A percentile compares a stretch with the other conserved stretches of the same genome.
Evolutionary conservation across 2,329 filamentous ascomycete genomes (phyloP).

Genomic region (Aspergillus calidoustus): DNA sequence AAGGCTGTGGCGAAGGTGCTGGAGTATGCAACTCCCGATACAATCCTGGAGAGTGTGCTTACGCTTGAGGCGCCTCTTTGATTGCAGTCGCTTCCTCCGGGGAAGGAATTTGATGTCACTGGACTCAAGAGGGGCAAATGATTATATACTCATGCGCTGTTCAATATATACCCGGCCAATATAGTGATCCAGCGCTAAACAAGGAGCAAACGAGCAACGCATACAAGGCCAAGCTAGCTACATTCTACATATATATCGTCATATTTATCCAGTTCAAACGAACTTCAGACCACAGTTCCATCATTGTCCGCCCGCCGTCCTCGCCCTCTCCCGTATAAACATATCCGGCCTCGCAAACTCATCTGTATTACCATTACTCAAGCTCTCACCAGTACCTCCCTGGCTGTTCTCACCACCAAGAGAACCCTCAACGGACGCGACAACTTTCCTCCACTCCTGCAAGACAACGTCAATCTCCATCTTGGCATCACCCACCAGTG

Average conservation of each 20-base stretch:
- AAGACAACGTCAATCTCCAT: constrained; percentile 63
- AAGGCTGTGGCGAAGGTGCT: constrained; percentile 70
- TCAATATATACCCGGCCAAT: neutral
- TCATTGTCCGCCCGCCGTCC: constrained; percentile 11
- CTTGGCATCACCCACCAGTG: constrained; percentile 64
- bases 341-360: constrained; percentile 35
- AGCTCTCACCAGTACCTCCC: neutral
- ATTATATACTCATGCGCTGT: neutral
- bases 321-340: constrained; percentile 32
- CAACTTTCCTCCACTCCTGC: constrained; percentile 58
- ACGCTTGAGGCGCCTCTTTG: constrained; percentile 61
- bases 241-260: neutral
- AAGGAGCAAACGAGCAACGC: neutral
- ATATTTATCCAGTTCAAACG: neutral
- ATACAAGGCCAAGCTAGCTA: neutral
- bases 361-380: neutral
- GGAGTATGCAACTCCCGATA: constrained; percentile 60
- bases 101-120: neutral
- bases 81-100: neutral
- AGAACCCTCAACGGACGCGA: constrained; percentile 24
- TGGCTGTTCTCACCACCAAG: neutral
- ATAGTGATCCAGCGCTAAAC: neutral
- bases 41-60: constrained; percentile 64
- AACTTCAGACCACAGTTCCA: neutral
- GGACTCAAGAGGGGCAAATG: neutral